These are phyloP conservation scores for Vigna reflexopilosa DNA, from an alignment of 306 rosid genomes.

Conservation along the genomic window DNA sequence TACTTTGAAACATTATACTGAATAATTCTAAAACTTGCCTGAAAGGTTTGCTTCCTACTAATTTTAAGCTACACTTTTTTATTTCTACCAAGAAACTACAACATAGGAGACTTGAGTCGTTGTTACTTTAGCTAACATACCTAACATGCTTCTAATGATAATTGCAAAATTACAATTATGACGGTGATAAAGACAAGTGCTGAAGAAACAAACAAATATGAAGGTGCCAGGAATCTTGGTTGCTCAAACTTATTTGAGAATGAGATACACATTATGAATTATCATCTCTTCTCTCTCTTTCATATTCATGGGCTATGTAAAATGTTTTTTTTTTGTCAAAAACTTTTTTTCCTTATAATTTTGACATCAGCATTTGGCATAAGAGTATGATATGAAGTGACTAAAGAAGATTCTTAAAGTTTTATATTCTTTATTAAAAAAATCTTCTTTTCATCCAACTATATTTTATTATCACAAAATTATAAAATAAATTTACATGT, in stretches of 20 bases:
- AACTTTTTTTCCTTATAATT: no score
- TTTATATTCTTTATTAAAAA: no score
- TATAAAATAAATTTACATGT: no score
- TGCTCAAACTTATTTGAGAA: constrained; percentile 48
- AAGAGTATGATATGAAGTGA: no score
- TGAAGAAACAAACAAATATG: constrained; percentile 59
- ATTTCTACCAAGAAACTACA: not conserved
- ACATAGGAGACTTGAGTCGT: no score
- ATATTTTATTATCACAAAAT: no score
- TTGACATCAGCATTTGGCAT: no score
- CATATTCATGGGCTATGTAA: not conserved
- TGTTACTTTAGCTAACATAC: not conserved
- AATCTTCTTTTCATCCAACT: no score
- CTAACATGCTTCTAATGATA: not conserved
- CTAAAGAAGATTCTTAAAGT: no score
- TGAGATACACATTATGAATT: not conserved
- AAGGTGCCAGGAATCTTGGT: constrained; percentile 67
- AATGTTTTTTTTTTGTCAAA: no score
- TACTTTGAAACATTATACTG: no score
- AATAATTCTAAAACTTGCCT: no score
- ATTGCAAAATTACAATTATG: not conserved
- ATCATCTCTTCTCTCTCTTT: not conserved
- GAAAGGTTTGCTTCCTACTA: not conserved
- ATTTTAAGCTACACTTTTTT: not conserved
- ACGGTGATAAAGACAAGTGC: not conserved